Evolutionary conservation across 768 basidiomycete genomes (phyloP).

Genomic region (Kockovaella imperatae): DNA sequence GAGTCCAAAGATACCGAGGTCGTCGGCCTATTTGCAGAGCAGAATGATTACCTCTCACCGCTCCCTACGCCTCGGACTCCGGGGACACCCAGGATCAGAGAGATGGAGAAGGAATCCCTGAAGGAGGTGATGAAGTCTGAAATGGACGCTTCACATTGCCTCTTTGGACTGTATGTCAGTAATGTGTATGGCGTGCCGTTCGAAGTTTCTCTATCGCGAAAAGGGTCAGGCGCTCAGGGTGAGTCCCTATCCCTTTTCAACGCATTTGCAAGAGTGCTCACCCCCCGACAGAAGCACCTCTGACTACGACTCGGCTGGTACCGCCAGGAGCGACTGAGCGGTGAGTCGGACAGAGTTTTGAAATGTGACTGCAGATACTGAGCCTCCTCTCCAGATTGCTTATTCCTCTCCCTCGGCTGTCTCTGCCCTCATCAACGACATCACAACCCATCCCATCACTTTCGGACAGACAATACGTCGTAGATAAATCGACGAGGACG

Average conservation of each 20-base stretch:
- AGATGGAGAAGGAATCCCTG: constrained; percentile 18
- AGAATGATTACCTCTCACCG: neutral
- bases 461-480: constrained; percentile 83
- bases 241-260: too few relatives aligned
- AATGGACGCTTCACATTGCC: constrained; percentile 61
- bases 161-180: constrained; percentile 81
- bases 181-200: constrained; percentile 90
- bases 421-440: constrained; percentile 55
- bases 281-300: neutral
- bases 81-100: neutral
- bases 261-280: neutral
- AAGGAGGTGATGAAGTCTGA: constrained; percentile 42
- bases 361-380: neutral
- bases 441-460: constrained; percentile 70
- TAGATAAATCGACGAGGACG: constrained; percentile 63
- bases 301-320: constrained; percentile 52
- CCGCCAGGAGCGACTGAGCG: constrained; percentile 79
- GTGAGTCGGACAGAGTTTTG: constrained; percentile 52
- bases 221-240: constrained; percentile 52
- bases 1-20: neutral
- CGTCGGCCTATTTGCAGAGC: neutral
- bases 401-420: constrained; percentile 56
- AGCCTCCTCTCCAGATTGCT: constrained; percentile 10
- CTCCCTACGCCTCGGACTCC: neutral
- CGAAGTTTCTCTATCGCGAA: constrained; percentile 68